Evolutionary conservation across 306 rosid species (phyloP).

Genomic region (Fragaria nilgerrensis): DNA sequence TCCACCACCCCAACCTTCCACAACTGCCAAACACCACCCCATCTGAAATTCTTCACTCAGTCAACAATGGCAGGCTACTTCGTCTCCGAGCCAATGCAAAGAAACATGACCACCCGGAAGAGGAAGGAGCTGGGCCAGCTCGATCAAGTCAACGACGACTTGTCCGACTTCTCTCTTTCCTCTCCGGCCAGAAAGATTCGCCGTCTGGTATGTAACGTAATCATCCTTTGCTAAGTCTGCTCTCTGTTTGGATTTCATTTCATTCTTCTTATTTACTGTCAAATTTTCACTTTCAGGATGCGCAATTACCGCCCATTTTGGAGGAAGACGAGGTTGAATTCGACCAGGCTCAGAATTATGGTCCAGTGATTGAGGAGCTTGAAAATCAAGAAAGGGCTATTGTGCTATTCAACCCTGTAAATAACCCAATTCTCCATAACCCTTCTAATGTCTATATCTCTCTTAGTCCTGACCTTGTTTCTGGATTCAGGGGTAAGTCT

Average conservation of each 20-base stretch:
- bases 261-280: not conserved
- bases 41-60: not conserved
- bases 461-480: slow-evolving; percentile 42
- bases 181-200: slow-evolving; percentile 91
- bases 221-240: not conserved
- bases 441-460: slow-evolving; percentile 51
- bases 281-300: slow-evolving; percentile 36
- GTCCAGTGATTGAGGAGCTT: slow-evolving; percentile 23
- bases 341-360: not conserved
- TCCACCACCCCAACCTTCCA: not conserved
- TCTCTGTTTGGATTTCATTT: not conserved
- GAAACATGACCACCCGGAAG: slow-evolving; percentile 25
- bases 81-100: slow-evolving; percentile 16
- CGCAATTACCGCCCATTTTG: slow-evolving; percentile 62
- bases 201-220: slow-evolving; percentile 48
- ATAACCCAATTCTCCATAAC: slow-evolving; percentile 9
- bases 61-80: slow-evolving; percentile 12
- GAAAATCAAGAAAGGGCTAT: slow-evolving; percentile 62
- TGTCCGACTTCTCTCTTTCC: slow-evolving; percentile 72
- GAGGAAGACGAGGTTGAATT: slow-evolving; percentile 50
- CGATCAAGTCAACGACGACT: slow-evolving; percentile 46
- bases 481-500: slow-evolving; percentile 49
- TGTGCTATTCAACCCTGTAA: slow-evolving; percentile 61
- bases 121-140: slow-evolving; percentile 52
- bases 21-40: not conserved